Evolutionary conservation across 2,329 filamentous ascomycete species (phyloP), one percentile per base, ranked within the genome.

Genomic region (Cladosporium sp.): DNA sequence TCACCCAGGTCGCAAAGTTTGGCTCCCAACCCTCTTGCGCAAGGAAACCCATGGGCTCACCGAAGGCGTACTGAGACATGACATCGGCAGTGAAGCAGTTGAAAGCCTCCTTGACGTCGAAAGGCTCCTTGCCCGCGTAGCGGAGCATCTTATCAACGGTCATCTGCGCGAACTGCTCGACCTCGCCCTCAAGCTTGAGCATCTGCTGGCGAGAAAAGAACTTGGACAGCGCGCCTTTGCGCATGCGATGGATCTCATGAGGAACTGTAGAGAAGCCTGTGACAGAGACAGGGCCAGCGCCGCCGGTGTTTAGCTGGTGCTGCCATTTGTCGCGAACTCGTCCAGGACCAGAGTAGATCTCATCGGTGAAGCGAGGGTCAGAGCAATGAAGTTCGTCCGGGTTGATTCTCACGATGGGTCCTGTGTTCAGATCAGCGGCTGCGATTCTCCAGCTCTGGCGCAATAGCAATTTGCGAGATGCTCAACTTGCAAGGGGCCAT

Each of bases 21-120:
- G 31, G 31, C 32, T 50, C 48, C 48, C 48, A 50, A 16, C 48
- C 40, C 16, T 81, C 74, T 7, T 68, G 59, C 13, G 70, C 69
- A 0, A 80, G 57, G 57, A 76, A 75, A 2, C 79, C 78, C 55
- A 80, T 80, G 0, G 77, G 61, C n/a, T 72, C 60, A 7, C 79
- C 79, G 41, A 81, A 76, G 0, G 75, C 75, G 4, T 83, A 62
- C 38, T 74, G 72, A 22, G 73, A 77, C 57, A 83, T 79, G 33
- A 80, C 73, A 54, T 83, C 80, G 3, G 82, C 65, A 0, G 78
- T 79, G 49, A 82, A 75, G 66, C 72, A 81, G 40, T 79, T 76
- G 3, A 53, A 46, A 10, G 50, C 50, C 18, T 53, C 50, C 33
- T 46, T 53, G 35, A 53, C 43, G 37, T 53, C 78, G 55, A 80